Conservation (phyloP, 2,329 filamentous ascomycete species). For the Cryphonectria radicalis region DNA sequence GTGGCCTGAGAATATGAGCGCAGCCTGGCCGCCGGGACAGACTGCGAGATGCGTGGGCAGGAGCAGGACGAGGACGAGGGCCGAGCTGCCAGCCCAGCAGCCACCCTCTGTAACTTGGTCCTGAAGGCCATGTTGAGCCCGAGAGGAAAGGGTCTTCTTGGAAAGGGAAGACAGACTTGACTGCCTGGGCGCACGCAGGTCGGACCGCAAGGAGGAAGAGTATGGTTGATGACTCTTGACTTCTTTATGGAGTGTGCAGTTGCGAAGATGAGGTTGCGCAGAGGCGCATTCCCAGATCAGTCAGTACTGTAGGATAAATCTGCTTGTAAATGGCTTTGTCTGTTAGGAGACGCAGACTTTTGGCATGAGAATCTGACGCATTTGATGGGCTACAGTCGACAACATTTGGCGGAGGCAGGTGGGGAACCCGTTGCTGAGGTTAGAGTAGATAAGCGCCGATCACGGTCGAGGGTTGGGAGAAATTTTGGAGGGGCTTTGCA, state of each 20-base stretch:
- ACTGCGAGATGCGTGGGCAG: conserved; percentile 10
- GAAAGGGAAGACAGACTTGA: not conserved
- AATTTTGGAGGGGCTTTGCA: conserved; percentile 11
- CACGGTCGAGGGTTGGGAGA: conserved; percentile 3
- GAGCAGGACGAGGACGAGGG: not conserved
- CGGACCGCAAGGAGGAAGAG: not conserved
- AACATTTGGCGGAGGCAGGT: not conserved
- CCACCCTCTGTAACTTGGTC: conserved; percentile 20
- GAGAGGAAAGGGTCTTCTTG: not conserved
- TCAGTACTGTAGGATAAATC: not conserved
- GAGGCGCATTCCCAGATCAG: not conserved
- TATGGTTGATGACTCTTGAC: not conserved
- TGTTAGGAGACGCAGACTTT: not conserved
- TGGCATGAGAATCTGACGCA: not conserved
- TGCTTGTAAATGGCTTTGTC: not conserved
- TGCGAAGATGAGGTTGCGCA: not conserved
- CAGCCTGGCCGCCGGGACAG: conserved; percentile 21
- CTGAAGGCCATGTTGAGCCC: conserved; percentile 27
- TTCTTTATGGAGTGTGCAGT: not conserved
- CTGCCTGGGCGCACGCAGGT: not conserved
- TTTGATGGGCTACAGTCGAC: not conserved
- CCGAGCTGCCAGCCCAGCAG: conserved; percentile 26
- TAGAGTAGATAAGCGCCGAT: conserved; percentile 10
- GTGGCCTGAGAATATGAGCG: conserved; percentile 42
- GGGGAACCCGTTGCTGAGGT: not conserved